Base-by-base conservation (phyloP, 371 early-diverging fungal genomes). In the Mortierella polycephala region DNA sequence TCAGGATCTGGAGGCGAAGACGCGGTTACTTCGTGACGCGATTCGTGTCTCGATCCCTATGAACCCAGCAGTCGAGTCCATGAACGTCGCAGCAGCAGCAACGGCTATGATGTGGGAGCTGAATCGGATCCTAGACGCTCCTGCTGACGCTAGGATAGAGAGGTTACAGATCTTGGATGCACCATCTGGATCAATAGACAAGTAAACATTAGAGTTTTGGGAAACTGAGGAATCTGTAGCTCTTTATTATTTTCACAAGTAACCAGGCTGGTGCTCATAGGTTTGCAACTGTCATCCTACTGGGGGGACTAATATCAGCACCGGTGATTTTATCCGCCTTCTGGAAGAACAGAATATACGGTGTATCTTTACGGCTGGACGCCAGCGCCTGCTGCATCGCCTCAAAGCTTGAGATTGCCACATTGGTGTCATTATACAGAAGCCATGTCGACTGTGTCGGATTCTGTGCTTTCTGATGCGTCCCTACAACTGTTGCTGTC, bases 41-140 rank as follows among this genome's bases (percentile, higher is more conserved):
- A 57, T 88, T 8, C 75, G 85, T n/a, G 86, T 90, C 5, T 86
- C 89, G 8, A 74, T 88, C 20, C 89, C 89, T 2, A 88, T 87
- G 86, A 57, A 68, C 51, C 59, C 75, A 5, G 69, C 65, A 18
- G 87, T 87, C 8, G 87, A 88, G 71, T 87, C 87, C 12, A 69
- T 90, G 57, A 88, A 88, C 62, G 86, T 87, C 37, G 83, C 87
- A 2, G 79, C 68, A 41, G 88, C 85, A 16, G 89, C 88, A 6
- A 80, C 84, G 42, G 85, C 87, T 14, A 77, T 90, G 46, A 85
- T 90, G 88, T 77, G 76, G 71, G 88, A 90, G 69, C 56, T 88
- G 49, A 88, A 87, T 63, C 74, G 84, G 54, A 64, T 84, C 13
- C 12, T 66, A 44, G 41, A 52, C 16, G 37, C 40, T 13, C 50